A percentile compares a stretch with the other conserved stretches of the same genome.
Evolutionary conservation across 495 filamentous ascomycete species (phyloP).

Genomic region (Hypoxylon cercidicola): DNA sequence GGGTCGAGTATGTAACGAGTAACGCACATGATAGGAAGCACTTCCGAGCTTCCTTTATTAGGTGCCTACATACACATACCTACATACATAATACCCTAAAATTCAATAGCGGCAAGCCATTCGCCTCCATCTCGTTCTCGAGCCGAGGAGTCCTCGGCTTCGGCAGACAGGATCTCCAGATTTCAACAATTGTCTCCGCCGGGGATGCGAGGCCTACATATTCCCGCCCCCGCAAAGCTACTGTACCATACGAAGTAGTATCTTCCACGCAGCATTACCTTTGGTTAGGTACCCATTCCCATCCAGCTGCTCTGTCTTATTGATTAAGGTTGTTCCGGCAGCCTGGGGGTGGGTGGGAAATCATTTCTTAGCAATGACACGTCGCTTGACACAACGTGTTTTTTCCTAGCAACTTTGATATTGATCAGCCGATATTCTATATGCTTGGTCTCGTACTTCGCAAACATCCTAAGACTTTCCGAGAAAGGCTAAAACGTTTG

Average conservation of each 20-base stretch:
- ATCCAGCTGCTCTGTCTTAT: constrained; percentile 21
- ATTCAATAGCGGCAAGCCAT: constrained; percentile 1
- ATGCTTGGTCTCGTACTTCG: constrained; percentile 20
- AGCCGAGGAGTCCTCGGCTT: constrained; percentile 3
- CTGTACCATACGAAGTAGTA: background rate
- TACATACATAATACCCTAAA: background rate
- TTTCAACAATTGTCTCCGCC: constrained; percentile 13
- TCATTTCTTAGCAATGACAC: constrained; percentile 34
- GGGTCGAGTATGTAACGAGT: constrained; percentile 8
- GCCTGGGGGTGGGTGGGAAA: constrained; percentile 20
- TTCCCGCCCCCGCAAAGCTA: constrained; percentile 21
- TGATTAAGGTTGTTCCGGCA: constrained; percentile 26
- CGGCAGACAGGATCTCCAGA: constrained; percentile 12
- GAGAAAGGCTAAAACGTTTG: constrained; percentile 26
- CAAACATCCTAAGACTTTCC: constrained; percentile 23
- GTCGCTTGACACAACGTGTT: constrained; percentile 34
- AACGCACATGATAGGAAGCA: too few species aligned
- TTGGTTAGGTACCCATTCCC: background rate
- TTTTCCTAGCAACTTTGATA: constrained; percentile 21
- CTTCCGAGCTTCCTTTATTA: too few species aligned
- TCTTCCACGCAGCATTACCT: background rate
- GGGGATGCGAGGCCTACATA: constrained; percentile 7
- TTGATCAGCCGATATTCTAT: constrained; percentile 34
- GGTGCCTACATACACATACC: constrained; percentile 7
- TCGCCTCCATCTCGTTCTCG: background rate